Conservation (phyloP, 2,329 filamentous ascomycete species). For the Cytospora schulzeri region DNA sequence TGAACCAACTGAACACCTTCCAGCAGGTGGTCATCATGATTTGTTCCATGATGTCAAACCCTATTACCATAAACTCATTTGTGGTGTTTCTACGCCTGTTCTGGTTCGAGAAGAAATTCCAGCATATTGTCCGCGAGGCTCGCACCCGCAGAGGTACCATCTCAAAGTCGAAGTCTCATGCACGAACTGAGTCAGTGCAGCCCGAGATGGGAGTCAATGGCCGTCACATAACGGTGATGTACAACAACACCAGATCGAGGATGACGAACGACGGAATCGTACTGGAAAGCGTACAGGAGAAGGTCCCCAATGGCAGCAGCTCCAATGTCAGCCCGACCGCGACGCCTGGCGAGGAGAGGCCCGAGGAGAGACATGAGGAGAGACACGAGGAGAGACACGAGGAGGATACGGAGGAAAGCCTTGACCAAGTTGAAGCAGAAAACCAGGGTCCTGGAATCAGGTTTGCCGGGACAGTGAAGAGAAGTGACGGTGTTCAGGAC, state of each 20-base stretch:
- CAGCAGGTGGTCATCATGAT: slow-evolving; percentile 75
- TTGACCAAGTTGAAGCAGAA: slow-evolving; percentile 29
- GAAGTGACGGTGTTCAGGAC: slow-evolving; percentile 58
- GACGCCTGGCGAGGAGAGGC: slow-evolving; percentile 15
- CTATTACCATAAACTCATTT: slow-evolving; percentile 79
- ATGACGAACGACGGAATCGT: slow-evolving; percentile 64
- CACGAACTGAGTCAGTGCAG: slow-evolving; percentile 47
- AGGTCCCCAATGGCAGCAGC: slow-evolving; percentile 33
- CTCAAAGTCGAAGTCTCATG: slow-evolving; percentile 61
- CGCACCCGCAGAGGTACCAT: slow-evolving; percentile 65
- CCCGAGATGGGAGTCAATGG: slow-evolving; percentile 66
- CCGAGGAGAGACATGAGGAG: slow-evolving; percentile 4
- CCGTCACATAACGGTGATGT: slow-evolving; percentile 67
- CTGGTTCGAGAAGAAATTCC: slow-evolving; percentile 98
- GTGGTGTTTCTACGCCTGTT: slow-evolving; percentile 93
- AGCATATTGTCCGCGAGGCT: slow-evolving; percentile 76
- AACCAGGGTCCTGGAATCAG: slow-evolving; percentile 55
- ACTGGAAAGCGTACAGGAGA: slow-evolving; percentile 41
- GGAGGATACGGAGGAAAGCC: no score
- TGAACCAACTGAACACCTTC: slow-evolving; percentile 69
- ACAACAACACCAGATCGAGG: slow-evolving; percentile 55
- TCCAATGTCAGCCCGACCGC: slow-evolving; percentile 18
- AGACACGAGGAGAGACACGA: slow-evolving; percentile 3
- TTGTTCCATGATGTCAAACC: slow-evolving; percentile 73
- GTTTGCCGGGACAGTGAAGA: slow-evolving; percentile 68